phyloP scores from a whole-genome alignment of 192 early-diverging fungal genomes.

The Geranomyces variabilis region DNA sequence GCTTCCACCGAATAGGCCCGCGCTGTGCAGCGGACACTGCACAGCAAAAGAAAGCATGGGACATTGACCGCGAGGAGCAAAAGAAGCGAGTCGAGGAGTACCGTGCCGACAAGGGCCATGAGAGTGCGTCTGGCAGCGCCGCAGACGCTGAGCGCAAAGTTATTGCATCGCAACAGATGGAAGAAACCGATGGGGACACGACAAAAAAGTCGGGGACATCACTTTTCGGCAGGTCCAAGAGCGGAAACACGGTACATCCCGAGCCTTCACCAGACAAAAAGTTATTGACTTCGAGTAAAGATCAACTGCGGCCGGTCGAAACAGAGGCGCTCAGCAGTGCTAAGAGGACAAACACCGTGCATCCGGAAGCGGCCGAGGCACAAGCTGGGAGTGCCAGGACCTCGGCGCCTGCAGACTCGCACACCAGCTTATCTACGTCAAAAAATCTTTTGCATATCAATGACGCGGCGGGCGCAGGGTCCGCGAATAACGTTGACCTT shows the following conservation, averaged over 20 bases:
- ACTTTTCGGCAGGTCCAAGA: background rate
- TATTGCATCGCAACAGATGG: background rate
- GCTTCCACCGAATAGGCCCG: background rate
- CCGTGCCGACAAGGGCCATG: slow-evolving; percentile 4
- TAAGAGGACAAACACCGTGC: background rate
- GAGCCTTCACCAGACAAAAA: background rate
- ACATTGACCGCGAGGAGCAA: slow-evolving; percentile 15
- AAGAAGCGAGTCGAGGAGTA: slow-evolving; percentile 14
- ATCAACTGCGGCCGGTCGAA: background rate
- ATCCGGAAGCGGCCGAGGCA: slow-evolving; percentile 4
- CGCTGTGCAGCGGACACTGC: slow-evolving; percentile 4
- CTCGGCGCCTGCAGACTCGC: too few species aligned
- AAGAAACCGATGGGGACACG: background rate
- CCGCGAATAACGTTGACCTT: too few species aligned
- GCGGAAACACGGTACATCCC: background rate
- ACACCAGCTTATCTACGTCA: too few species aligned
- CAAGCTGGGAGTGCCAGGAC: too few species aligned
- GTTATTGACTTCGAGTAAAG: background rate
- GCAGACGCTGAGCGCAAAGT: background rate
- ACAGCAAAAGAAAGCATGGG: slow-evolving; percentile 18
- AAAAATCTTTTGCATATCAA: too few species aligned
- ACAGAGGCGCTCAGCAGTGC: background rate
- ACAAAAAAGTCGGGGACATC: background rate
- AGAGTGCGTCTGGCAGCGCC: background rate
- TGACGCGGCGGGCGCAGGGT: too few species aligned